Evolutionary conservation across 768 basidiomycete species (phyloP).

Genomic region (Brasilioporus rufonigricans): DNA sequence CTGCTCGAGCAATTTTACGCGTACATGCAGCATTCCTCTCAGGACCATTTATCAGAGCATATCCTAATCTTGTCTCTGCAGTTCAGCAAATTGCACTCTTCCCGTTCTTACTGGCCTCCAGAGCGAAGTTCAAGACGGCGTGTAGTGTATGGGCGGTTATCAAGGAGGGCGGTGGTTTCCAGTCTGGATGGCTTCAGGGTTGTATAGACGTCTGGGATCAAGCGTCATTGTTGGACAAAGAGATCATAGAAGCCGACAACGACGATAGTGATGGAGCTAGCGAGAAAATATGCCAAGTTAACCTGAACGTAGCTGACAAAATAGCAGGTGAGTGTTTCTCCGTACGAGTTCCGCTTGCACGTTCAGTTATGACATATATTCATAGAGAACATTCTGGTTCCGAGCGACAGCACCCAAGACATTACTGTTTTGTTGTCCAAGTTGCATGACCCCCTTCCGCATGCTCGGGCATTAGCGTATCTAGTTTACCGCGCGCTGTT

Average conservation of each 20-base stretch:
- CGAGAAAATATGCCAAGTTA: slow-evolving; percentile 50
- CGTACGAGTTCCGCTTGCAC: too few species aligned
- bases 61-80: slow-evolving; percentile 29
- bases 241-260: slow-evolving; percentile 28
- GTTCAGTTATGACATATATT: neutral
- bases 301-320: slow-evolving; percentile 52
- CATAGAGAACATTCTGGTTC: slow-evolving; percentile 63
- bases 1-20: slow-evolving; percentile 50
- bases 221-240: slow-evolving; percentile 27
- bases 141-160: slow-evolving; percentile 73
- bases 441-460: slow-evolving; percentile 46
- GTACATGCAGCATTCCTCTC: slow-evolving; percentile 58
- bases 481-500: slow-evolving; percentile 65
- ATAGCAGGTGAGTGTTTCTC: slow-evolving; percentile 55
- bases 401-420: slow-evolving; percentile 42
- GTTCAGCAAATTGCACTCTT: slow-evolving; percentile 59
- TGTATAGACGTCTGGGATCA: slow-evolving; percentile 45
- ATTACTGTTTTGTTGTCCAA: slow-evolving; percentile 50
- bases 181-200: slow-evolving; percentile 47
- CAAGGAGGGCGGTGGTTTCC: slow-evolving; percentile 32
- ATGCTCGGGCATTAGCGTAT: slow-evolving; percentile 57
- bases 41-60: slow-evolving; percentile 37
- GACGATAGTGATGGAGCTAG: slow-evolving; percentile 32
- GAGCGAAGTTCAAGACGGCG: slow-evolving; percentile 63
- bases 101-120: slow-evolving; percentile 73